Evolutionary conservation across 2,329 filamentous ascomycete species (phyloP).

Genomic region (Talaromyces sp.): DNA sequence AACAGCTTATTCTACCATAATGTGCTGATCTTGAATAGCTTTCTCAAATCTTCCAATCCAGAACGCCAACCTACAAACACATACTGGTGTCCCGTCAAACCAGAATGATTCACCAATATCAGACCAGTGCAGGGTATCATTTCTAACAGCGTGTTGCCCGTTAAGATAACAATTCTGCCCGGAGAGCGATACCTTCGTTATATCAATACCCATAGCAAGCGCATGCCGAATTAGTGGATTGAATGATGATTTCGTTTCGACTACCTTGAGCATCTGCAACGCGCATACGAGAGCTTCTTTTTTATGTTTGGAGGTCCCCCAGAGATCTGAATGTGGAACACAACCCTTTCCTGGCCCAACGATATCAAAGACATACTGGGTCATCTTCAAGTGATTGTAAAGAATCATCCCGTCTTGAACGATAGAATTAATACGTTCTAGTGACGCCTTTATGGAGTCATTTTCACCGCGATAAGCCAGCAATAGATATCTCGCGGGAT

Average conservation of each 20-base stretch:
- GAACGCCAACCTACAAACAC: conserved; percentile 8
- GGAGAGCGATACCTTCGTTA: neutral
- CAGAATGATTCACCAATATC: neutral
- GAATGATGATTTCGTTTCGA: neutral
- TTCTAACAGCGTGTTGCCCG: neutral
- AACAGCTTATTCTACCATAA: neutral
- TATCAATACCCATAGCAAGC: neutral
- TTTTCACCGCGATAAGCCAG: conserved; percentile 14
- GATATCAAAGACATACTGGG: neutral
- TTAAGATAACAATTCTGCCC: neutral
- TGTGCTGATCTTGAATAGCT: neutral
- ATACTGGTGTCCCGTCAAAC: conserved; percentile 8
- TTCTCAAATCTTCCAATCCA: conserved; percentile 7
- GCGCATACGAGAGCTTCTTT: conserved; percentile 13
- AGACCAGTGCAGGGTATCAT: neutral
- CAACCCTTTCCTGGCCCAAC: neutral
- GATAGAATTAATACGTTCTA: neutral
- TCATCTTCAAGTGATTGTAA: conserved; percentile 13
- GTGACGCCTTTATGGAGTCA: neutral
- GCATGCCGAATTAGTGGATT: conserved; percentile 9
- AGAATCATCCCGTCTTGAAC: conserved; percentile 13
- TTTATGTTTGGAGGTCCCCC: neutral
- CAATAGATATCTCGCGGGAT: neutral
- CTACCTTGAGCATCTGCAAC: conserved; percentile 9
- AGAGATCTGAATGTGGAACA: neutral